A percentile compares a stretch with the other conserved stretches of the same genome.
phyloP scores from a whole-genome alignment of 176 grass and related monocot genomes.

The Oryza rufipogon region DNA sequence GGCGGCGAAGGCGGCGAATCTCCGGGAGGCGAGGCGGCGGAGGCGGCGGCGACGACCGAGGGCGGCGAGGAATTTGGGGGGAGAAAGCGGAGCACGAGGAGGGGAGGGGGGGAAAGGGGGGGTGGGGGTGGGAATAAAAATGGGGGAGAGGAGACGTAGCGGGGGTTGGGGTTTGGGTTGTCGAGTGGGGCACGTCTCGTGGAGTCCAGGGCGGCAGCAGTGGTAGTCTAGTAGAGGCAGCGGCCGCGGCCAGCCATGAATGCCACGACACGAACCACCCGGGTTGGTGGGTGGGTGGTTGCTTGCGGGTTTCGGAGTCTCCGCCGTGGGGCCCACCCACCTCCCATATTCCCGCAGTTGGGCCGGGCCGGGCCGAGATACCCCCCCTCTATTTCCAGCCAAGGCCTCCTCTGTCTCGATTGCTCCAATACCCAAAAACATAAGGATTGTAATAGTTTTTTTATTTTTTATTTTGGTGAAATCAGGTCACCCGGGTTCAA shows the following conservation, averaged over 20 bases:
- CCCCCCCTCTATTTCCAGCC: too few relatives aligned
- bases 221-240: not conserved
- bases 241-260: not conserved
- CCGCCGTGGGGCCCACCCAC: not conserved
- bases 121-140: not conserved
- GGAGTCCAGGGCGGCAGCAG: conserved; percentile 23
- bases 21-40: conserved; percentile 31
- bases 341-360: not conserved
- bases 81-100: conserved; percentile 1
- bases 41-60: conserved; percentile 24
- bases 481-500: too few relatives aligned
- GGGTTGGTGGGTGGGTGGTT: not conserved
- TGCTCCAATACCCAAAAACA: too few relatives aligned
- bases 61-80: not conserved
- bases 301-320: conserved; percentile 19
- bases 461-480: too few relatives aligned
- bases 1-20: conserved; percentile 3
- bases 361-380: not conserved
- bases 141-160: not conserved
- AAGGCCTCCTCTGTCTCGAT: too few relatives aligned
- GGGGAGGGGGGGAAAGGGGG: not conserved
- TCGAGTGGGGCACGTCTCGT: conserved; percentile 47
- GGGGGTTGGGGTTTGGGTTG: conserved; percentile 9
- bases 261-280: not conserved
- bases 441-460: too few relatives aligned